Base-by-base conservation (phyloP, 2,329 filamentous ascomycete genomes). In the Aaosphaeria pasadenensis region DNA sequence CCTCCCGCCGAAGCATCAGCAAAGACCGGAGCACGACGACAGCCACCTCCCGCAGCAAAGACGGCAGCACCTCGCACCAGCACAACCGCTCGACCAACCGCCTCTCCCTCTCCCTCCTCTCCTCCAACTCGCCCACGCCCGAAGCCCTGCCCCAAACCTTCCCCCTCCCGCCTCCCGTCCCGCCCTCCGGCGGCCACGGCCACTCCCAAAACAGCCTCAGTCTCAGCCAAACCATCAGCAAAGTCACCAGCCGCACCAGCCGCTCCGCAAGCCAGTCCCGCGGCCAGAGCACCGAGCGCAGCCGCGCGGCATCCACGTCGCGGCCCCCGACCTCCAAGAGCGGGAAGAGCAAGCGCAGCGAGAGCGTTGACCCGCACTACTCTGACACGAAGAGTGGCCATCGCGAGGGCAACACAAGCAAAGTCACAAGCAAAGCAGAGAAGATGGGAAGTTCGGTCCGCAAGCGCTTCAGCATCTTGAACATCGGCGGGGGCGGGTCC, bases 361-460 rank as follows among this genome's bases (percentile, higher is more conserved):
- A 77, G 39, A 75, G 70, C 35, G 63, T 67, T 30, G 69, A 72
- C 4, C 62, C 74, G 35, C 66, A 70, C 47, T 77, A 78, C 29
- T 11, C 35, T 30, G 17, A 13, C 24, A 17, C 9, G 9, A 40
- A 40, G 11, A 28, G 9, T 11, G 17, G 39, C 17, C 7, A 7
- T 11, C 7, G 7, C 7, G 39, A 17, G 24, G 39, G 24, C 9
- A 40, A 17, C 39, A n/a, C 7, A 4, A 9, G 41, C 11, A 41
- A 41, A 28, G 17, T 24, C 17, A 24, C 17, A 24, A 24, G 17
- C 17, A 24, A 24, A 24, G 17, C 17, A 24, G 17, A 24, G 17
- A 24, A 24, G 17, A 24, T 24, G 17, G 17, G 17, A 24, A 41
- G 39, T 17, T 11, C 11, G 7, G 17, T 41, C 9, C 11, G 17